Conservation (phyloP, 2,329 filamentous ascomycete species). For the Cladosporium oxysporum region DNA sequence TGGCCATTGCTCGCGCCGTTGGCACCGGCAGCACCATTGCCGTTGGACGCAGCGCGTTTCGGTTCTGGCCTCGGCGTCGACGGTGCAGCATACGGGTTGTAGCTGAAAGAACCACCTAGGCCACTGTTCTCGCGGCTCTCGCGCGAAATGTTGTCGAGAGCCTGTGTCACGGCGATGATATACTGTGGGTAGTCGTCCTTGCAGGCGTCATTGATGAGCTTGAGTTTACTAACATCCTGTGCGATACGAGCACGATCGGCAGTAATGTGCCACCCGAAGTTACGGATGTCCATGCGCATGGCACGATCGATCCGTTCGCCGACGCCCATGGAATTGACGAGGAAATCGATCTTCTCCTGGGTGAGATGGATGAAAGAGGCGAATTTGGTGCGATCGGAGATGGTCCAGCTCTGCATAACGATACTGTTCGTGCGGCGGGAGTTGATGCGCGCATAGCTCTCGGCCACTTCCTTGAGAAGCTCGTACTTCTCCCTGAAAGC, state of each 20-base stretch:
- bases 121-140: conserved; percentile 30
- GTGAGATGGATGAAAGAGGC: conserved; percentile 44
- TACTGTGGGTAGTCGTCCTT: conserved; percentile 48
- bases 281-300: conserved; percentile 47
- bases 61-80: not conserved
- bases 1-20: not conserved
- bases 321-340: conserved; percentile 46
- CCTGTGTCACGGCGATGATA: conserved; percentile 43
- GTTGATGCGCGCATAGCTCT: conserved; percentile 37
- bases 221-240: conserved; percentile 46
- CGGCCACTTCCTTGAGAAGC: conserved; percentile 43
- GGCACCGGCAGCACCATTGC: not conserved
- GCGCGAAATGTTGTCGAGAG: conserved; percentile 46
- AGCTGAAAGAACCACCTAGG: conserved; percentile 9
- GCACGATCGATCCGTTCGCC: conserved; percentile 48
- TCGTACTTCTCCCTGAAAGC: conserved; percentile 48
- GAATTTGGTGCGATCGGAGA: conserved; percentile 45
- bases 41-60: conserved; percentile 2
- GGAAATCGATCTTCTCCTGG: conserved; percentile 46
- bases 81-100: conserved; percentile 20
- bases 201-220: conserved; percentile 47
- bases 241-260: conserved; percentile 35
- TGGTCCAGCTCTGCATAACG: conserved; percentile 41
- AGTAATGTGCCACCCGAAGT: conserved; percentile 51
- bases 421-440: conserved; percentile 35